A percentile compares a stretch with the other conserved stretches of the same genome.
Evolutionary conservation across 2,329 filamentous ascomycete genomes (phyloP).

Genomic region (Fusarium sp.): DNA sequence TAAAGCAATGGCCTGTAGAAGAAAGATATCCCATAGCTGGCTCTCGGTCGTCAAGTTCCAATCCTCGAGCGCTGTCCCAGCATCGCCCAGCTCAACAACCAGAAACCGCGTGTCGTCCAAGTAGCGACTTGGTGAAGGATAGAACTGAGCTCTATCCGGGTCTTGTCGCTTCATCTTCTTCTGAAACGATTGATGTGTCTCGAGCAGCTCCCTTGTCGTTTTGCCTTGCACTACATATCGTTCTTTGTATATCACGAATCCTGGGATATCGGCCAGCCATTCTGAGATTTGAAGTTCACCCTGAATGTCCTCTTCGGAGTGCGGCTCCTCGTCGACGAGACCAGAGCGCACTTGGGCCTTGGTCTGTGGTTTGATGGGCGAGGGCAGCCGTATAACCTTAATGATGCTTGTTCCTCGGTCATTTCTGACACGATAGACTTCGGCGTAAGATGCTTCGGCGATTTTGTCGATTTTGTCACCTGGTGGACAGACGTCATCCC

Average conservation of each 20-base stretch:
- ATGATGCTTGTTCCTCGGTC: conserved; percentile 68
- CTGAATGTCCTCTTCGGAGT: conserved; percentile 60
- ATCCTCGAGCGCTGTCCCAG: conserved; percentile 66
- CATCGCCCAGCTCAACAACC: conserved; percentile 69
- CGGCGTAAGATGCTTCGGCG: conserved; percentile 70
- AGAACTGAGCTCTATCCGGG: conserved; percentile 65
- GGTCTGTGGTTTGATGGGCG: conserved; percentile 65
- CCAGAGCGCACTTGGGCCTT: conserved; percentile 62
- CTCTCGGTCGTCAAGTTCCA: conserved; percentile 57
- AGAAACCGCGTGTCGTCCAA: conserved; percentile 65
- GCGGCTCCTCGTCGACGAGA: conserved; percentile 66
- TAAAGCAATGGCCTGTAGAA: conserved; percentile 66
- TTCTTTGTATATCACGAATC: conserved; percentile 72
- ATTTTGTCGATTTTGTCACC: conserved; percentile 67
- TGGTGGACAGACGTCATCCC: conserved; percentile 64
- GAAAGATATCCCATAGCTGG: conserved; percentile 69
- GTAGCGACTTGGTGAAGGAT: conserved; percentile 67
- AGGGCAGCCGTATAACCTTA: conserved; percentile 67
- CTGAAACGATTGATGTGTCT: conserved; percentile 67
- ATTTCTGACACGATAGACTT: conserved; percentile 70
- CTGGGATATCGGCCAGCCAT: conserved; percentile 68
- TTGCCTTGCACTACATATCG: conserved; percentile 66
- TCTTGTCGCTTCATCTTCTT: conserved; percentile 62
- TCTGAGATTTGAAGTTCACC: conserved; percentile 70
- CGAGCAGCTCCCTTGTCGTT: conserved; percentile 60